A percentile compares a stretch with the other conserved stretches of the same genome.
phyloP scores from a whole-genome alignment of 257 asterid genomes.

The Solanum chilense region DNA sequence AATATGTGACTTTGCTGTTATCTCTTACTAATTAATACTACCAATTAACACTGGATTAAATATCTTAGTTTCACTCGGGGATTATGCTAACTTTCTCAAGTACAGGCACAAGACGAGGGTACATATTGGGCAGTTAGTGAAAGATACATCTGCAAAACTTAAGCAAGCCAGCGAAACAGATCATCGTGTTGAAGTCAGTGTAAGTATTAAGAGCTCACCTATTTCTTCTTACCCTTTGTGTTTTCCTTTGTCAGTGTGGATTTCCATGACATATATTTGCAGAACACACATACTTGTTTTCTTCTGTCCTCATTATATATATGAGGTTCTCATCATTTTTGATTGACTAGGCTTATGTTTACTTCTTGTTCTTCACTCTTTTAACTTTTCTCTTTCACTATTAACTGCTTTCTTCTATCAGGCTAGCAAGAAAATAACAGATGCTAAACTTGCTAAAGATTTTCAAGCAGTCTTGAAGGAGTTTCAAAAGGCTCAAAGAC shows the following conservation, averaged over 20 bases:
- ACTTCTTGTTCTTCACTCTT: background rate
- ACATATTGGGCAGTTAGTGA: slow-evolving; percentile 76
- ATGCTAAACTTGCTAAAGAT: slow-evolving; percentile 21
- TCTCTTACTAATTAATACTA: background rate
- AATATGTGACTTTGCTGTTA: background rate
- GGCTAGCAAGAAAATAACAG: slow-evolving; percentile 30
- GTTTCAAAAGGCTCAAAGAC: slow-evolving; percentile 46
- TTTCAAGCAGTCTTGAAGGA: slow-evolving; percentile 57
- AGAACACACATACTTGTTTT: background rate
- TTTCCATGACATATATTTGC: background rate
- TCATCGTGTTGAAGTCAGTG: slow-evolving; percentile 42
- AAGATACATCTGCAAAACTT: slow-evolving; percentile 72
- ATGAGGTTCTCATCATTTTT: background rate
- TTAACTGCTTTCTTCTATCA: slow-evolving; percentile 11
- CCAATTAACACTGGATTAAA: background rate
- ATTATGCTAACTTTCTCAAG: background rate
- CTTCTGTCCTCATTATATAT: background rate
- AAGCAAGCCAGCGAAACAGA: slow-evolving; percentile 72
- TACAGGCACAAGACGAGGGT: slow-evolving; percentile 79
- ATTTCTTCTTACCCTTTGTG: background rate
- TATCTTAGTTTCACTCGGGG: background rate
- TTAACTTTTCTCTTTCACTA: background rate
- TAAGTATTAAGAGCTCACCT: slow-evolving; percentile 15
- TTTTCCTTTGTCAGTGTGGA: background rate
- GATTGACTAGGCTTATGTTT: background rate